Base-by-base conservation (phyloP, 169 alveolate genomes). In the Eimeria zaria region DNA sequence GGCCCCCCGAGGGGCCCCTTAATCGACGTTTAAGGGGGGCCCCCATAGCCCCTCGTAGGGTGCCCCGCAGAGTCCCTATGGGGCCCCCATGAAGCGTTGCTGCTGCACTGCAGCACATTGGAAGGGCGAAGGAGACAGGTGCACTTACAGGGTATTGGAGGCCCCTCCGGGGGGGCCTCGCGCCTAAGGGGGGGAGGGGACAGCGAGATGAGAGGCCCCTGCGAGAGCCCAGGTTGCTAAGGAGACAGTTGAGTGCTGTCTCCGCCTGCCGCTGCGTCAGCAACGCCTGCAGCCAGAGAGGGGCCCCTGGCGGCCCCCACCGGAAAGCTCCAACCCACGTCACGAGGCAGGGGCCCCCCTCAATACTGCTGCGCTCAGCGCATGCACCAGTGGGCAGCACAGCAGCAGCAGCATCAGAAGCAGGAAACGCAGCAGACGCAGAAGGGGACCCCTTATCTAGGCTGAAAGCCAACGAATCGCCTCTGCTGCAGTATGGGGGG, bases 321-420 rank as follows among this genome's bases (percentile, higher is more conserved):
- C 89, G 89, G 11, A 44, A 41, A n/a, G 89, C 33, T 67, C 89
- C 89, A 16, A 78, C 44, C 89, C 89, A 78, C 4, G 44, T 48
- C 18, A 78, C 89, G 9, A 78, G 67, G n/a, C 89, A 78, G 89
- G 89, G 89, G 69, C 89, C 62, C 62, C 62, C 67, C 44, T 46
- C 89, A 3, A 20, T 48, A 8, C 33, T 16, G n/a, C n/a, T n/a
- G n/a, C n/a, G n/a, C n/a, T n/a, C n/a, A n/a, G n/a, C n/a, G n/a
- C n/a, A n/a, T n/a, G n/a, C n/a, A n/a, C n/a, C n/a, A n/a, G n/a
- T n/a, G n/a, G n/a, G n/a, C n/a, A n/a, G n/a, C n/a, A n/a, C n/a
- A n/a, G n/a, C n/a, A n/a, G n/a, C n/a, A n/a, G n/a, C n/a, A n/a
- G 41, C 41, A 22, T n/a, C n/a, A n/a, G n/a, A n/a, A n/a, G n/a